Evolutionary conservation across 352 stramenopile genomes (phyloP).

Genomic region (Globisporangium spiculum): DNA sequence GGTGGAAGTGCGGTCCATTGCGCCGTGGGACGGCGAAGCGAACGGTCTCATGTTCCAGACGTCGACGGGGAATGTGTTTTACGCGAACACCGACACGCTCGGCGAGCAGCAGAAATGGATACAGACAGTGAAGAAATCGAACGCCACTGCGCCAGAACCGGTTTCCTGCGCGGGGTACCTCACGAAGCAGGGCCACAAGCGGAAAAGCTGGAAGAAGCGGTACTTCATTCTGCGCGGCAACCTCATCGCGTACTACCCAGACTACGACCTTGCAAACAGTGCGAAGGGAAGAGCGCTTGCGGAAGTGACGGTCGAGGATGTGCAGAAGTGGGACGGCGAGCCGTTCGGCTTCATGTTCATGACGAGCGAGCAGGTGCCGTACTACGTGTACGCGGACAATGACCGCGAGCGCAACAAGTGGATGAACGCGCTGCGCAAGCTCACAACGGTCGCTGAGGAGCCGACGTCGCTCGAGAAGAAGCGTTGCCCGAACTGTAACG

Average conservation of each 20-base stretch:
- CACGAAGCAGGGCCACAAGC: slow-evolving; percentile 89
- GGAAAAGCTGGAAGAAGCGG: slow-evolving; percentile 90
- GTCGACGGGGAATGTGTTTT: slow-evolving; percentile 81
- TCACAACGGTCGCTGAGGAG: slow-evolving; percentile 68
- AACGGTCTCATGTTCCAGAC: slow-evolving; percentile 88
- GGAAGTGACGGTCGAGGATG: slow-evolving; percentile 81
- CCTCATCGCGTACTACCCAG: slow-evolving; percentile 76
- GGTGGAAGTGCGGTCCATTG: slow-evolving; percentile 75
- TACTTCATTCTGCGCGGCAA: slow-evolving; percentile 86
- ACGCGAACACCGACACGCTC: slow-evolving; percentile 69
- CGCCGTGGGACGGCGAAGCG: slow-evolving; percentile 74
- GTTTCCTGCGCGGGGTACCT: slow-evolving; percentile 83
- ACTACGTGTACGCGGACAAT: slow-evolving; percentile 89
- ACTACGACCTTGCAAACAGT: slow-evolving; percentile 86
- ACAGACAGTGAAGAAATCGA: slow-evolving; percentile 63
- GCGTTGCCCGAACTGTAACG: slow-evolving; percentile 78
- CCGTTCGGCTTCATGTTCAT: slow-evolving; percentile 90
- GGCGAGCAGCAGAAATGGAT: slow-evolving; percentile 87
- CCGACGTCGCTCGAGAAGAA: slow-evolving; percentile 71
- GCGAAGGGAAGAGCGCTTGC: slow-evolving; percentile 73
- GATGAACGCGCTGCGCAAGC: slow-evolving; percentile 83
- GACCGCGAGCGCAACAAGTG: slow-evolving; percentile 86
- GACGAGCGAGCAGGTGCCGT: slow-evolving; percentile 86
- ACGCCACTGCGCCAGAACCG: slow-evolving; percentile 64
- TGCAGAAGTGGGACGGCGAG: slow-evolving; percentile 83